Conservation (phyloP, 495 filamentous ascomycete species). For the Aspergillus olivimuriae region DNA sequence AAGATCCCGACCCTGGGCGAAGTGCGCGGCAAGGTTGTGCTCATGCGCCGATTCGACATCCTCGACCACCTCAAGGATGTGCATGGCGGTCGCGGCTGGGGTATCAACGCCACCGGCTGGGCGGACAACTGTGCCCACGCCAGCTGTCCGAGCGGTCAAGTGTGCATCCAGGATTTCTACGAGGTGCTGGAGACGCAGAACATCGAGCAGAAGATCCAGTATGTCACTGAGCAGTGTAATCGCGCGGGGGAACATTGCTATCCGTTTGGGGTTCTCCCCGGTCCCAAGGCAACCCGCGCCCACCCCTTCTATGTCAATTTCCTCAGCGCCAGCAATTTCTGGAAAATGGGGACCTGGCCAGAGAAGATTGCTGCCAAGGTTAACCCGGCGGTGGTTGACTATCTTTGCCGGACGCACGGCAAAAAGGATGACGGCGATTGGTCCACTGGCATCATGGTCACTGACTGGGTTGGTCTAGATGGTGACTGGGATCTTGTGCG, state of each 20-base stretch:
- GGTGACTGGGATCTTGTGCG: conserved; percentile 93
- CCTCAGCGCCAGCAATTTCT: conserved; percentile 86
- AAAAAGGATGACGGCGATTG: conserved; percentile 58
- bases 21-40: conserved; percentile 74
- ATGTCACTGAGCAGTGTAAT: conserved; percentile 66
- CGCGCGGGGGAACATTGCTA: conserved; percentile 52
- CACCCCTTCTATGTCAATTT: conserved; percentile 87
- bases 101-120: conserved; percentile 79
- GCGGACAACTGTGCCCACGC: conserved; percentile 82
- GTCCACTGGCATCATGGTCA: conserved; percentile 85
- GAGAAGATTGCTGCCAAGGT: conserved; percentile 87
- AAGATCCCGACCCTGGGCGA: conserved; percentile 78
- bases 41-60: conserved; percentile 75
- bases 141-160: conserved; percentile 60
- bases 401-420: conserved; percentile 64
- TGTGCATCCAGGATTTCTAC: conserved; percentile 94
- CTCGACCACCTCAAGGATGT: conserved; percentile 52
- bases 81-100: conserved; percentile 62
- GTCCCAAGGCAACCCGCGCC: conserved; percentile 26
- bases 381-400: conserved; percentile 82
- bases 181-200: conserved; percentile 70
- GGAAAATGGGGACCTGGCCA: conserved; percentile 85
- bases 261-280: conserved; percentile 32
- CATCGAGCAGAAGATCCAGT: conserved; percentile 74
- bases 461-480: conserved; percentile 83